Evolutionary conservation across 768 basidiomycete genomes (phyloP).

Genomic region (Boletus subparvulus): DNA sequence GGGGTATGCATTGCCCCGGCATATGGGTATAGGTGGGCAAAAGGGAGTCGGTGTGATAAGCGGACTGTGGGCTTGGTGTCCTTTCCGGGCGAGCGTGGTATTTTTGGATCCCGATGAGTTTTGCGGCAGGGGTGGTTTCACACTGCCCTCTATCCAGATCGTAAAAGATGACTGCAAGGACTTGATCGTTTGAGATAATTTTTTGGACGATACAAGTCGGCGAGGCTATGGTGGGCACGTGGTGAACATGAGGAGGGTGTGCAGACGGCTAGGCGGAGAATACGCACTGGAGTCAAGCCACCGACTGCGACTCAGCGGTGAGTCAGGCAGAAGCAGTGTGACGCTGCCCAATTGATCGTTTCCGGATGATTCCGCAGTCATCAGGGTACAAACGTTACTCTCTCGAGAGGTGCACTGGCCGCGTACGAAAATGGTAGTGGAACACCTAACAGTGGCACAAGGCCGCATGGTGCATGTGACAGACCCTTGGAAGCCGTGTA

Average conservation of each 20-base stretch:
- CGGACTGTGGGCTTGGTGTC: conserved; percentile 27
- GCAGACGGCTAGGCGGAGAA: conserved; percentile 8
- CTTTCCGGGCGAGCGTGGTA: conserved; percentile 33
- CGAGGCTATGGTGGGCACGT: conserved; percentile 40
- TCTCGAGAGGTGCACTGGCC: conserved; percentile 55
- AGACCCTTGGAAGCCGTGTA: conserved; percentile 63
- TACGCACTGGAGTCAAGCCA: conserved; percentile 69
- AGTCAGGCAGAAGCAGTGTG: conserved; percentile 64
- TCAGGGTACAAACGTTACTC: conserved; percentile 37
- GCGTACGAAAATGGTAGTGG: conserved; percentile 58
- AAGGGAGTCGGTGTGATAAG: conserved; percentile 31
- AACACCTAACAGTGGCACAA: conserved; percentile 55
- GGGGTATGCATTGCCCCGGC: conserved; percentile 37
- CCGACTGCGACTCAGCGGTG: conserved; percentile 60
- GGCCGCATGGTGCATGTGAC: conserved; percentile 56
- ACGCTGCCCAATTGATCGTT: conserved; percentile 48
- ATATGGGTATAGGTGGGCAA: conserved; percentile 33
- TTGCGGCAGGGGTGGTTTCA: conserved; percentile 55
- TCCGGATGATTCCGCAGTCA: conserved; percentile 46
- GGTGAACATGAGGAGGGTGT: conserved; percentile 27
- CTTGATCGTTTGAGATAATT: conserved; percentile 61
- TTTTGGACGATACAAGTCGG: conserved; percentile 67
- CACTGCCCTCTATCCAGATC: conserved; percentile 60
- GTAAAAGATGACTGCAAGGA: conserved; percentile 64
- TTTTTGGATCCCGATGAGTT: conserved; percentile 54